Conservation (phyloP, 2,329 filamentous ascomycete species). For the Cercospora beticola region DNA sequence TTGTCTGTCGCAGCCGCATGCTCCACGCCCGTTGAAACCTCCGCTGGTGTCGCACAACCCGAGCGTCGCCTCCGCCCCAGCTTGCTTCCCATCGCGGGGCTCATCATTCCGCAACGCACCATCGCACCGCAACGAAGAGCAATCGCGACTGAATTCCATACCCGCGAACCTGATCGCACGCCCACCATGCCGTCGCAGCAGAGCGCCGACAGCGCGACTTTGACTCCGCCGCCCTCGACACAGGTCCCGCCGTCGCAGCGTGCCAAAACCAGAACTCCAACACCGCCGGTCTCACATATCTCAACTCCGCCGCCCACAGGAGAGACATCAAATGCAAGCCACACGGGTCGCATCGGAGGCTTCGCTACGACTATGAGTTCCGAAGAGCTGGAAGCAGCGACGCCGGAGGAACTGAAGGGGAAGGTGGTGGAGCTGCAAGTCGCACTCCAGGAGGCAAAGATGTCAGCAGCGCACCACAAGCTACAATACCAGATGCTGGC, state of each 20-base stretch:
- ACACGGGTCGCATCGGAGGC: slow-evolving; percentile 18
- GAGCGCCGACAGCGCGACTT: slow-evolving; percentile 28
- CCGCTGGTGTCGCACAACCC: neutral
- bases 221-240: slow-evolving; percentile 64
- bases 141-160: neutral
- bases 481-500: slow-evolving; percentile 82
- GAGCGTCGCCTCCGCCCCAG: neutral
- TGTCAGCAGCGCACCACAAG: slow-evolving; percentile 85
- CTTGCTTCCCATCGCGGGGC: neutral
- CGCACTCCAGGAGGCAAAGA: slow-evolving; percentile 66
- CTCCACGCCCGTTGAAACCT: neutral
- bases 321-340: slow-evolving; percentile 24
- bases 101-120: neutral
- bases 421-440: slow-evolving; percentile 55
- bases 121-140: neutral
- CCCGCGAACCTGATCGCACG: neutral
- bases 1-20: neutral
- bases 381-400: slow-evolving; percentile 55
- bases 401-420: slow-evolving; percentile 52
- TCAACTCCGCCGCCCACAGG: slow-evolving; percentile 51
- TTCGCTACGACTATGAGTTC: slow-evolving; percentile 42
- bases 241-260: slow-evolving; percentile 47
- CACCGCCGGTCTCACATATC: slow-evolving; percentile 51
- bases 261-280: slow-evolving; percentile 49
- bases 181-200: slow-evolving; percentile 3